A percentile compares a stretch with the other conserved stretches of the same genome.
These are phyloP conservation scores for Xylariaceae sp. DNA, from an alignment of 2,329 filamentous ascomycete genomes.

Conservation along the genomic window DNA sequence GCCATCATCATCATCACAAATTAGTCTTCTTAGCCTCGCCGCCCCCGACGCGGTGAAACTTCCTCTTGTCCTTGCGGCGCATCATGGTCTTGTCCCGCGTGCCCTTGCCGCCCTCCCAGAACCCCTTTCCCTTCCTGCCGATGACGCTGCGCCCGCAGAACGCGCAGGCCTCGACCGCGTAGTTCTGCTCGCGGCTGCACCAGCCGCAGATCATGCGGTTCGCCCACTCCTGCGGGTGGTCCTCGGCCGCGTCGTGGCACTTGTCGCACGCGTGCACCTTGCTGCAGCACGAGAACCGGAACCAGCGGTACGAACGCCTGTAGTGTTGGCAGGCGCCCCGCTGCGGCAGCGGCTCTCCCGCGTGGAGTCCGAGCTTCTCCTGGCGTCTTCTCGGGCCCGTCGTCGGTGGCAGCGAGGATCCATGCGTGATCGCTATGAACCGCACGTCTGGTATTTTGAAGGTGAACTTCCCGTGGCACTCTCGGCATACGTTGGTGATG, in stretches of 20 bases:
- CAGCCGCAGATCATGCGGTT: constrained; percentile 82
- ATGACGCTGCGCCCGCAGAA: constrained; percentile 73
- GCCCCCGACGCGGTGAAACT: constrained; percentile 65
- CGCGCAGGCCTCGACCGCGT: constrained; percentile 72
- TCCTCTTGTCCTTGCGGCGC: constrained; percentile 76
- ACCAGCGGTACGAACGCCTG: constrained; percentile 63
- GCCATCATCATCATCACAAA: constrained; percentile 8
- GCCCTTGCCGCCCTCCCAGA: constrained; percentile 86
- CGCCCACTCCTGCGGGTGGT: constrained; percentile 79
- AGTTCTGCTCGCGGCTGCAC: constrained; percentile 81
- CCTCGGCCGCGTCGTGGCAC: constrained; percentile 73
- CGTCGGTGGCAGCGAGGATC: constrained; percentile 45
- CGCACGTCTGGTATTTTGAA: constrained; percentile 79
- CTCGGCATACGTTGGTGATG: constrained; percentile 73
- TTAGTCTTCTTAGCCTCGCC: constrained; percentile 42
- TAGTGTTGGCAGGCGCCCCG: constrained; percentile 62
- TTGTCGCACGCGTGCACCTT: constrained; percentile 65
- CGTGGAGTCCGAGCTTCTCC: constrained; percentile 59
- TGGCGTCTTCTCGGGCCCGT: constrained; percentile 48
- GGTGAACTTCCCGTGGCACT: constrained; percentile 79
- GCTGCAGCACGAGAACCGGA: constrained; percentile 65
- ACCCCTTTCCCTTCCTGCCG: constrained; percentile 67
- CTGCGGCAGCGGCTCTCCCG: constrained; percentile 57
- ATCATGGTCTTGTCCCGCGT: constrained; percentile 72
- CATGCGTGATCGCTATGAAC: constrained; percentile 70